Base-by-base conservation (phyloP, 352 stramenopile genomes). In the Pythium guiyangense region DNA sequence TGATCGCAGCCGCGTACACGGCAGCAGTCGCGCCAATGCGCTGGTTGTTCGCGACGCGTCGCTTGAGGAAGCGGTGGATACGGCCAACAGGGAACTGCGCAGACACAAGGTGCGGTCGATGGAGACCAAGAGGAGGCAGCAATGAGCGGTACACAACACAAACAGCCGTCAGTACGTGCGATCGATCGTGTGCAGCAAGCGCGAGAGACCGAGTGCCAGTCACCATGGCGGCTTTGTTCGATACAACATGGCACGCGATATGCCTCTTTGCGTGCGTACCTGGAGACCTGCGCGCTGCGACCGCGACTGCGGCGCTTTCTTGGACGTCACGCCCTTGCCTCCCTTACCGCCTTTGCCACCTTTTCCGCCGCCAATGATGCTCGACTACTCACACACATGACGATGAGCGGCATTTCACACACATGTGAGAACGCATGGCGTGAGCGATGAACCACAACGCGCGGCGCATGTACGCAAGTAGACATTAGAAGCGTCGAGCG, bases 51-150 rank as follows among this genome's bases (percentile, higher is more conserved):
- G 98, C 90, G 55, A 99, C 97, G 51, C 96, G 96, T 53, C 94
- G 92, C 86, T 99, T 99, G 63, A 99, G 74, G 74, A 99, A 99
- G 64, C 98, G 86, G 63, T 99, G 97, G 66, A 99, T 99, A 92
- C 98, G 96, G 52, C 98, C 98, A 22, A 99, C 98, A 29, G 98
- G 98, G 72, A 99, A 99, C 89, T 99, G 31, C 12, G 6, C 31
- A 37, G 31, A 14, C 8, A 6, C 31, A 6, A 37, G 31, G 31
- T 15, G 20, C 12, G n/a, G 20, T 12, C 25, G 34, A 61, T 18
- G 43, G 54, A 54, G 49, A 64, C 15, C 9, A n/a, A n/a, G n/a
- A 40, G 14, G 35, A 40, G 35, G 2, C 9, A 40, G 35, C 34
- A 39, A 4, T 4, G 11, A 39, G 17, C 40, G 40, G 22, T 20